Evolutionary conservation across 2,329 filamentous ascomycete species (phyloP), one percentile per base, ranked within the genome.

Genomic region (Sporothrix brasiliensis): DNA sequence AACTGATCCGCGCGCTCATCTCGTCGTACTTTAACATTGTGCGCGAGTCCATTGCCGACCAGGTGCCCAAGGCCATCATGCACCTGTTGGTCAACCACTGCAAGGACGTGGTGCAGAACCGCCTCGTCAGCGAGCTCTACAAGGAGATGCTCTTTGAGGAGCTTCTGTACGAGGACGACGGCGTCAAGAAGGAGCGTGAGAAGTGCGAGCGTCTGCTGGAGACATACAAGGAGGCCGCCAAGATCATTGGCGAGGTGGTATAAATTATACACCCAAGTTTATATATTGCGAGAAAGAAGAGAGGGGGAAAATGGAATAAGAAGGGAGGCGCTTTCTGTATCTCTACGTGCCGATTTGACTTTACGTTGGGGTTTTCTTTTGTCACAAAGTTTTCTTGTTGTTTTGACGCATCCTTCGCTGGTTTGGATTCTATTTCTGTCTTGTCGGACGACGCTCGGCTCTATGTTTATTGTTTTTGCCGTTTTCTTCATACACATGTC

Each of bases 1-100:
- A 99, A 81, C 89, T 99, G 53, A 99, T 99, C 79, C 91, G 94
- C 61, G 92, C 94, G 61, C 88, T 99, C 70, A 99, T 99, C 79
- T 97, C 92, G 44, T 97, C 94, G 1, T 99, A 99, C 84, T 99
- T 99, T 85, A 97, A 97, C 80, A 99, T 99, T 77, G 95, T 99
- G 61, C 92, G 95, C 73, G 95, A 99, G 81, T 94, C 93, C n/a
- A 97, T 97, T 76, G 94, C 94, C 58, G 95, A 99, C 79, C 94
- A 98, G 82, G 95, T 99, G 13, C 95, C 95, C 75, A 99, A 99
- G 83, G 95, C 95, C 5, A 91, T 99, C 75, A 99, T 99, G 95
- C 95, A 99, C 79, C 88, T 99, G 61, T 87, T 99, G 47, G 95
- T 99, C 78, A 99, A 99, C 81, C 92, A 97, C 83, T 97, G 92